Percentiles rank a stretch among this genome's conserved stretches.
Evolutionary conservation across 768 basidiomycete species (phyloP).

Genomic region (Lactifluus subvellereus): DNA sequence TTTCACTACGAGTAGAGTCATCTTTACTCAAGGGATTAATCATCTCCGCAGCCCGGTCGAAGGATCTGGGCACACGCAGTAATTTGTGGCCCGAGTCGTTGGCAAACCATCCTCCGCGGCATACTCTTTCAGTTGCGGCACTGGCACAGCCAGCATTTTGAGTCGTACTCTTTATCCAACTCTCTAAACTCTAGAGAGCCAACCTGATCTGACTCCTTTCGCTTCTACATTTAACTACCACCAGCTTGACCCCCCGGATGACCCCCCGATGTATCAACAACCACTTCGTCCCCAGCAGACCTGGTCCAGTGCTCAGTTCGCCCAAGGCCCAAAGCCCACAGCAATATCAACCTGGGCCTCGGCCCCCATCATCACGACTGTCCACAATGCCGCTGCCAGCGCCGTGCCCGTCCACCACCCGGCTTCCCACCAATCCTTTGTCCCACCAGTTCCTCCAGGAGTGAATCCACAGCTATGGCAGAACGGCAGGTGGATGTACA

Average conservation of each 20-base stretch:
- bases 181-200: too few relatives aligned
- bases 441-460: conserved; percentile 23
- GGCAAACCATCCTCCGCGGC: too few relatives aligned
- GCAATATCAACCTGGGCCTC: conserved; percentile 19
- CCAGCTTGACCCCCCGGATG: conserved; percentile 10
- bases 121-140: too few relatives aligned
- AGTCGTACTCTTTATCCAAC: too few relatives aligned
- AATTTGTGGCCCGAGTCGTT: too few relatives aligned
- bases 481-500: conserved; percentile 25
- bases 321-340: conserved; percentile 8
- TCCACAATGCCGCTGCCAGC: not conserved
- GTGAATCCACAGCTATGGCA: conserved; percentile 25
- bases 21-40: too few relatives aligned
- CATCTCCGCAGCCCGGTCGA: too few relatives aligned
- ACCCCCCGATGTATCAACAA: conserved; percentile 20
- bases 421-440: conserved; percentile 3
- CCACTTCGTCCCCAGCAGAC: conserved; percentile 16
- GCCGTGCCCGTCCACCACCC: not conserved
- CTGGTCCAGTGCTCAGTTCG: conserved; percentile 14
- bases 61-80: too few relatives aligned
- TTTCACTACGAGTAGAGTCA: too few relatives aligned
- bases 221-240: not conserved
- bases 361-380: conserved; percentile 16
- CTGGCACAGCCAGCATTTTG: too few relatives aligned
- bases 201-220: conserved; percentile 1